Evolutionary conservation across 768 basidiomycete genomes (phyloP).

Genomic region (Lepiota brunneoincarnata): DNA sequence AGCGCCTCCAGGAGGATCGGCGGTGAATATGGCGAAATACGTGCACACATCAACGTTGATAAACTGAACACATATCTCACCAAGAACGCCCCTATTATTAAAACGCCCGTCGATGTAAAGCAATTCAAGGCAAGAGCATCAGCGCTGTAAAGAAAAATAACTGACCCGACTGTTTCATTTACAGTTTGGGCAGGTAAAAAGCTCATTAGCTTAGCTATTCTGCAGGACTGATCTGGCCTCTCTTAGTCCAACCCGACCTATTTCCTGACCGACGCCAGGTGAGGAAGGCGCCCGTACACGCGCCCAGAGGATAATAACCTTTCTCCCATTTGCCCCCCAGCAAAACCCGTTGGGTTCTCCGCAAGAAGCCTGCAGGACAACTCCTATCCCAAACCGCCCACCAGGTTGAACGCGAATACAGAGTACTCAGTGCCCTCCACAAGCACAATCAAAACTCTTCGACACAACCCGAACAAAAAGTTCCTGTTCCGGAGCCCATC

Average conservation of each 20-base stretch:
- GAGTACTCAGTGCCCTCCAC: conserved; percentile 74
- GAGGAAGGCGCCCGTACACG: conserved; percentile 27
- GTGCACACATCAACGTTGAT: conserved; percentile 64
- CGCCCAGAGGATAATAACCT: not conserved
- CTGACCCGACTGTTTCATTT: not conserved
- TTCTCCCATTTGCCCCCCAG: conserved; percentile 26
- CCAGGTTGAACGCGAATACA: conserved; percentile 92
- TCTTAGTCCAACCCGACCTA: conserved; percentile 93
- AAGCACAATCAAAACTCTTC: conserved; percentile 60
- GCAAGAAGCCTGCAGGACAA: conserved; percentile 89
- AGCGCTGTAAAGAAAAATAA: not conserved
- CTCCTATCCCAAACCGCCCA: conserved; percentile 91
- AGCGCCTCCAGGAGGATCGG: conserved; percentile 50
- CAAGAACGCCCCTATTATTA: conserved; percentile 50
- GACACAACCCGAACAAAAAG: conserved; percentile 46
- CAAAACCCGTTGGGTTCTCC: conserved; percentile 71
- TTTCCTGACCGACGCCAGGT: conserved; percentile 77
- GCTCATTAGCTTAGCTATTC: not conserved
- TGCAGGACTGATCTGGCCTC: conserved; percentile 1
- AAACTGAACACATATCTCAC: conserved; percentile 67
- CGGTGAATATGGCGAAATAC: conserved; percentile 72
- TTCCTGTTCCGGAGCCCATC: conserved; percentile 87
- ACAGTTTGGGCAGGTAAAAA: conserved; percentile 82
- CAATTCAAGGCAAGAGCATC: conserved; percentile 79
- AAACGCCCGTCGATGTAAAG: conserved; percentile 71